Percentiles rank a stretch among this genome's conserved stretches.
Conservation (phyloP, 108 stramenopile species). For the Cyclotella sp. region DNA sequence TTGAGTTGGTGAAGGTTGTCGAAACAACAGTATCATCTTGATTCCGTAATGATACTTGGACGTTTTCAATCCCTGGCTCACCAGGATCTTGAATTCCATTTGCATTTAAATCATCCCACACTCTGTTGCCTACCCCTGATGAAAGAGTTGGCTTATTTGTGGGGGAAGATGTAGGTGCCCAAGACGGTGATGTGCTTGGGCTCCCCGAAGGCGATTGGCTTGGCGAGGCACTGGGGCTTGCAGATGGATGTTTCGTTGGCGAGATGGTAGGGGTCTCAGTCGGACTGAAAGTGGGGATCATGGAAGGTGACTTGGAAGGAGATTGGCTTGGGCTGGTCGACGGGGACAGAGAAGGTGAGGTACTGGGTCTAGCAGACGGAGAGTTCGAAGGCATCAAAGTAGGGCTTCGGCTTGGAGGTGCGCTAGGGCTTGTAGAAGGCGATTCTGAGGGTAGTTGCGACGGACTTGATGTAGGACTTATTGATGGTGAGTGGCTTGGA, state of each 20-base stretch:
- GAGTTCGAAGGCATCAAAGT: neutral
- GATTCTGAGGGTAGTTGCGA: neutral
- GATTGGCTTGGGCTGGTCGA: neutral
- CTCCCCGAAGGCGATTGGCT: no score
- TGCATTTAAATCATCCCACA: slow-evolving; percentile 31
- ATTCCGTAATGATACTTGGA: slow-evolving; percentile 17
- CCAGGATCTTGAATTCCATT: slow-evolving; percentile 35
- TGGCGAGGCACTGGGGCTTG: no score
- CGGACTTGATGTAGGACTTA: neutral
- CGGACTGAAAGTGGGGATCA: neutral
- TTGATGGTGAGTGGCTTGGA: neutral
- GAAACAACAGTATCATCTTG: slow-evolving; percentile 4
- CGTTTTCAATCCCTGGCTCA: slow-evolving; percentile 28
- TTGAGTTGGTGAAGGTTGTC: slow-evolving; percentile 15
- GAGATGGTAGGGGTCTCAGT: neutral
- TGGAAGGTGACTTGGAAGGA: slow-evolving; percentile 1
- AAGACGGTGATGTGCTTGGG: no score
- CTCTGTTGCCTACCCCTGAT: slow-evolving; percentile 16
- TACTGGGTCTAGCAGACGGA: slow-evolving; percentile 2
- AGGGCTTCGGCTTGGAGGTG: neutral
- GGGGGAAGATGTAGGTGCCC: neutral
- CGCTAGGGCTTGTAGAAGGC: neutral
- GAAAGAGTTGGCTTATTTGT: neutral
- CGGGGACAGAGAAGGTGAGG: neutral
- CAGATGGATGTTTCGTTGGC: no score